A percentile compares a stretch with the other conserved stretches of the same genome.
These are phyloP conservation scores for Myriosclerotinia scirpicola DNA, from an alignment of 2,329 filamentous ascomycete genomes.

Conservation along the genomic window DNA sequence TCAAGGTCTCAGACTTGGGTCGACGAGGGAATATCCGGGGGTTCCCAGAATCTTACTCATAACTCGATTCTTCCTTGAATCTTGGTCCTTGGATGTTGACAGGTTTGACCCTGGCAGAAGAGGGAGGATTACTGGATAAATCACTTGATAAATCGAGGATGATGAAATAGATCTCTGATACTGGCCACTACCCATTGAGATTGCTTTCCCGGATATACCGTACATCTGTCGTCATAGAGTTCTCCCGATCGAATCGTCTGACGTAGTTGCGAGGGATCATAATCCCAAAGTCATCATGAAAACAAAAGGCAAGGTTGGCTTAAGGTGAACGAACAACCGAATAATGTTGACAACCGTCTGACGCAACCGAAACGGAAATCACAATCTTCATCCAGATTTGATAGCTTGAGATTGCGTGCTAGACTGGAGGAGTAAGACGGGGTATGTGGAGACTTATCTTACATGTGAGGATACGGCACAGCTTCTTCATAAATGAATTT, in stretches of 20 bases:
- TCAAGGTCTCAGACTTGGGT: not conserved
- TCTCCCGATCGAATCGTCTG: too few species aligned
- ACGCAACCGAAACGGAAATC: not conserved
- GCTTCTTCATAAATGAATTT: not conserved
- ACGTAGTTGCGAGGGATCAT: slow-evolving; percentile 2
- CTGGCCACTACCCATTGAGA: not conserved
- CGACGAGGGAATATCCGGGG: not conserved
- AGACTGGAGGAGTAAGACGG: too few species aligned
- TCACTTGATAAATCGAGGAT: not conserved
- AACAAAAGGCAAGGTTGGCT: too few species aligned
- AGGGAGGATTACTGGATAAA: too few species aligned
- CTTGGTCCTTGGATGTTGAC: not conserved
- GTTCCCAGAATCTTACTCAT: slow-evolving; percentile 12
- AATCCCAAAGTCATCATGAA: not conserved
- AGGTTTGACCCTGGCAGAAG: not conserved
- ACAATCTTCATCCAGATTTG: not conserved
- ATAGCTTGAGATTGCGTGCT: not conserved
- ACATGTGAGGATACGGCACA: not conserved
- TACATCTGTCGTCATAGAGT: too few species aligned
- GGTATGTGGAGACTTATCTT: too few species aligned
- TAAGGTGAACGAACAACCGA: not conserved
- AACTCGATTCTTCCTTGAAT: too few species aligned
- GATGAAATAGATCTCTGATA: not conserved
- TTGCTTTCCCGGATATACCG: not conserved
- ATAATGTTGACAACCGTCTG: not conserved